Evolutionary conservation across 352 stramenopile species (phyloP), one percentile per base, ranked within the genome.

Genomic region (Globisporangium rhizosaccharum): DNA sequence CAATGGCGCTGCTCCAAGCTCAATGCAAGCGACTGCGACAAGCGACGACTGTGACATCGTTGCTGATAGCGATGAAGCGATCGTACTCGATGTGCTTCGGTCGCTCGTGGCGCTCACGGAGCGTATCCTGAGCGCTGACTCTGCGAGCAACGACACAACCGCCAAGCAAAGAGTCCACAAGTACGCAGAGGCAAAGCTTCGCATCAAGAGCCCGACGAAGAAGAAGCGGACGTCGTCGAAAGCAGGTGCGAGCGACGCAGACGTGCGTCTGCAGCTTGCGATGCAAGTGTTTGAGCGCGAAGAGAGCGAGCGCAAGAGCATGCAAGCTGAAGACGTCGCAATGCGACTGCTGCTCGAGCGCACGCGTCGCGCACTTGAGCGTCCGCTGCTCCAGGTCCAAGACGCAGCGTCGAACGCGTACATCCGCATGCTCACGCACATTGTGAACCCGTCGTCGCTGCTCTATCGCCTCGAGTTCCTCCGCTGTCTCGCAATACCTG

Each of bases 271-370:
- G 1, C 51, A 61, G 8, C 57, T 62, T 20, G 51, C 54, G 36
- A 52, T 84, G 33, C 72, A 79, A 4, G 7, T 67, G 3, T 73
- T 88, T 53, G 78, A 87, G 45, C 57, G 25, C 0, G 71, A 86
- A 61, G 68, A 87, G 14, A 57, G 60, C 42, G 75, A 86, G 26
- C 54, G 70, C 2, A 83, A 79, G 61, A 45, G 64, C 0, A 68
- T 87, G 67, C 62, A 73, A 30, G 50, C 30, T 0, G 79, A 89
- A 57, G 76, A 89, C 42, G 59, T 70, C 10, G 46, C 58, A 6
- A 82, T 86, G 71, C 37, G 61, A 6, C 70, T 90, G 36, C 72
- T 72, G 36, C 36, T 90, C 0, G 81, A 90, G 25, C 62, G 75
- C 14, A 67, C 62, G 61, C 65, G 68, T 25, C 67, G 81, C 1